Evolutionary conservation across 2,329 filamentous ascomycete species (phyloP), one percentile per base, ranked within the genome.

Genomic region (Fusarium agapanthi): DNA sequence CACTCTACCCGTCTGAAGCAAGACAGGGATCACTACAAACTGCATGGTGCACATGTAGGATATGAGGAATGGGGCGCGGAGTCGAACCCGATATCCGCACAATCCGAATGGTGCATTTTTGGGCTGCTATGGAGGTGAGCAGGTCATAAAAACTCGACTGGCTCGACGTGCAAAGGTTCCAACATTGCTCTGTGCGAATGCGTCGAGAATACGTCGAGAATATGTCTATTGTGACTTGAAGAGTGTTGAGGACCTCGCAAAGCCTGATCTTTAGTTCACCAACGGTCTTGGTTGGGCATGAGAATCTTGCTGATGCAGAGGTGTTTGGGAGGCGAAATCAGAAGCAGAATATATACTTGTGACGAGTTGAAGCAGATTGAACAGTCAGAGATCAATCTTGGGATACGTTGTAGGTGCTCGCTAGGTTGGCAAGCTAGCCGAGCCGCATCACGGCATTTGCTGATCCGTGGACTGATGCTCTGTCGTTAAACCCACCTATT

Each of bases 381-480:
- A 58, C 40, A 57, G 20, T n/a, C 11, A 45, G 40, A 56, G n/a
- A n/a, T 28, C 16, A 60, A 34, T 44, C 22, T 45, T 45, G 37
- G 7, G 63, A 28, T 65, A 28, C 22, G 24, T 35, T 28, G 51
- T 40, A 43, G 37, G 32, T 24, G 30, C 50, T 60, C 15, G 50
- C 34, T 28, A 54, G 34, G 24, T 53, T 53, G 50, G 34, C 50
- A 28, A 53, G 20, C 64, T 51, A 43, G 40, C 63, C 44, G 45
- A 54, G 55, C 48, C 32, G 37, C 47, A 61, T 51, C 58, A 69
- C 54, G 53, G 41, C 40, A 69, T 51, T 45, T 37, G 45, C 45
- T 69, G 65, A 69, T 57, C 44, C 35, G 67, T 35, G 44, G 50
- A 69, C 65, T 55, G 45, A 65, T 69, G 40, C 65, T 63, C 57